These are phyloP conservation scores for Telfairia occidentalis DNA, from an alignment of 331 rosid genomes.

Conservation along the genomic window DNA sequence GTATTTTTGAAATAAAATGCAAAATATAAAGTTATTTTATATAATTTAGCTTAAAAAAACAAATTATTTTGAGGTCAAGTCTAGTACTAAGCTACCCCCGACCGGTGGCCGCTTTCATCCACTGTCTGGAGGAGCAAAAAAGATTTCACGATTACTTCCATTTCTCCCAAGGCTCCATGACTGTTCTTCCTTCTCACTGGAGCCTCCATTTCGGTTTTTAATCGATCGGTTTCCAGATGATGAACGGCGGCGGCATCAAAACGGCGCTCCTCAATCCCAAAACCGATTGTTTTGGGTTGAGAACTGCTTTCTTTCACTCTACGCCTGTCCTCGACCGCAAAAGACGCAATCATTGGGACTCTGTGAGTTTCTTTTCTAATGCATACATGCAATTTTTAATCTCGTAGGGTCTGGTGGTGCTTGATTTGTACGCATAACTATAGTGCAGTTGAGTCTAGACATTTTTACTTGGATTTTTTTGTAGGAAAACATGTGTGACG, in stretches of 20 bases:
- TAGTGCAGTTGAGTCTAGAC: background rate
- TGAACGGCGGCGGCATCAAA: conserved; percentile 32
- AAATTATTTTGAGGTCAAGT: background rate
- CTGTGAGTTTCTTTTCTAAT: conserved; percentile 30
- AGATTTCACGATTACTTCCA: background rate
- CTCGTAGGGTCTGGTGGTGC: background rate
- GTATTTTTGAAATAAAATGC: too few relatives aligned
- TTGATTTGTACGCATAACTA: background rate
- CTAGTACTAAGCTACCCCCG: background rate
- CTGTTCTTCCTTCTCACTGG: background rate
- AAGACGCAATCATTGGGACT: conserved; percentile 38
- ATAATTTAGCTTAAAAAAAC: background rate
- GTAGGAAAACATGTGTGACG: background rate
- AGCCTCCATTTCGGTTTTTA: background rate
- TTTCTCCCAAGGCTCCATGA: background rate
- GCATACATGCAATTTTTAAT: background rate
- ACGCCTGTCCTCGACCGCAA: conserved; percentile 60
- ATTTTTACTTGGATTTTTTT: background rate
- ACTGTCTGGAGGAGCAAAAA: background rate
- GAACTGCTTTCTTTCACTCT: conserved; percentile 61
- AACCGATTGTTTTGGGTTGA: conserved; percentile 18
- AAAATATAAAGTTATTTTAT: too few relatives aligned
- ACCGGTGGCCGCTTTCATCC: background rate
- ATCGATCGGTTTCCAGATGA: background rate
- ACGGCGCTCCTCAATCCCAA: conserved; percentile 30